A percentile compares a stretch with the other conserved stretches of the same genome.
Conservation (phyloP, 352 stramenopile species). For the Pythium angustatum region DNA sequence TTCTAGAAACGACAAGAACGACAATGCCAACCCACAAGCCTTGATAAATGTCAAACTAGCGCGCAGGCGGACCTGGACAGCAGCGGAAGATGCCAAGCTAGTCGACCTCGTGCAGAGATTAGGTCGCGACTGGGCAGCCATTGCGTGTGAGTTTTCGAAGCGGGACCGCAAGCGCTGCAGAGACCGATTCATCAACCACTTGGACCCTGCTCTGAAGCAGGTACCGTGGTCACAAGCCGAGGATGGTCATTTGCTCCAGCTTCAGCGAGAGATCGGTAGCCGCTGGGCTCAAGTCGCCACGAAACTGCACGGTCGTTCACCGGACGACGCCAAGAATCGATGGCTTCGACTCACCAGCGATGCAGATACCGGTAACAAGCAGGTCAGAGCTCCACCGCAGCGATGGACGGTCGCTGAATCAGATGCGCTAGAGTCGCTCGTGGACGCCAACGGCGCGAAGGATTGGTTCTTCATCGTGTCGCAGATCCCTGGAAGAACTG, state of each 20-base stretch:
- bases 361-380: neutral
- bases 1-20: neutral
- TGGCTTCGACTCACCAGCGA: slow-evolving; percentile 26
- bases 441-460: slow-evolving; percentile 46
- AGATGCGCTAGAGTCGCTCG: slow-evolving; percentile 36
- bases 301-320: slow-evolving; percentile 36
- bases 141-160: slow-evolving; percentile 41
- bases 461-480: slow-evolving; percentile 81
- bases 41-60: neutral
- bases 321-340: slow-evolving; percentile 65
- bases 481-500: slow-evolving; percentile 61
- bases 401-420: slow-evolving; percentile 40
- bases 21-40: neutral
- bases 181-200: slow-evolving; percentile 74
- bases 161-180: slow-evolving; percentile 69
- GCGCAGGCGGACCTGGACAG: slow-evolving; percentile 41
- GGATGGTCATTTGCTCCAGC: slow-evolving; percentile 38
- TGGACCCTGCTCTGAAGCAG: slow-evolving; percentile 39
- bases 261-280: slow-evolving; percentile 34
- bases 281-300: slow-evolving; percentile 44
- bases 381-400: slow-evolving; percentile 3
- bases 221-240: slow-evolving; percentile 47
- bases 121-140: slow-evolving; percentile 42
- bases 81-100: slow-evolving; percentile 49
- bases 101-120: slow-evolving; percentile 38